Percentiles rank a stretch among this genome's conserved stretches.
These are phyloP conservation scores for Alternaria hordeiaustralica DNA, from an alignment of 2,329 filamentous ascomycete species.

Conservation along the genomic window DNA sequence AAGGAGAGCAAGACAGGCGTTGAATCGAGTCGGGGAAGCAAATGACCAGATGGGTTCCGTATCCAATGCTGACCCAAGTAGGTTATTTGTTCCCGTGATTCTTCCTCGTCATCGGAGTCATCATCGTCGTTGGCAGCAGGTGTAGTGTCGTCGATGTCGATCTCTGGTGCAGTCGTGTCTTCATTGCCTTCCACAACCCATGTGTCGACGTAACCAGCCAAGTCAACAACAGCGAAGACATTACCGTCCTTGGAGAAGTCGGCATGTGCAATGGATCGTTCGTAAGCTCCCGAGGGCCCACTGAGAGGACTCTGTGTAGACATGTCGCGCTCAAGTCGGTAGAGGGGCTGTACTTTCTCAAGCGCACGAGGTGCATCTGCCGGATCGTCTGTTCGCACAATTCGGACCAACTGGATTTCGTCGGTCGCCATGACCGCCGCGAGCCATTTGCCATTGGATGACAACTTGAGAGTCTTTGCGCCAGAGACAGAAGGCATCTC, in stretches of 20 bases:
- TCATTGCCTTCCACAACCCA: conserved; percentile 74
- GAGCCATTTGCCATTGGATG: conserved; percentile 74
- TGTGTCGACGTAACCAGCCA: conserved; percentile 85
- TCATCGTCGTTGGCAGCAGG: conserved; percentile 35
- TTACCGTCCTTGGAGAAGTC: conserved; percentile 82
- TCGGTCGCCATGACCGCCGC: conserved; percentile 59
- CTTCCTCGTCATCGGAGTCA: conserved; percentile 55
- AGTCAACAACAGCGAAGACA: conserved; percentile 78
- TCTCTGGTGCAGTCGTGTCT: conserved; percentile 54
- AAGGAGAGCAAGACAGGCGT: conserved; percentile 56
- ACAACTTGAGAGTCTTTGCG: conserved; percentile 72
- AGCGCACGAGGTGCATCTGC: conserved; percentile 49
- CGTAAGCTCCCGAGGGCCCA: conserved; percentile 76
- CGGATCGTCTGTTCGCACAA: conserved; percentile 51
- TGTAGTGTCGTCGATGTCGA: conserved; percentile 46
- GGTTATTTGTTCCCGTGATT: conserved; percentile 54
- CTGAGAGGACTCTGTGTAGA: conserved; percentile 53
- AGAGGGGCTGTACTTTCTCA: conserved; percentile 47
- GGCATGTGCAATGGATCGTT: conserved; percentile 74
- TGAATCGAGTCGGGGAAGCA: conserved; percentile 55
- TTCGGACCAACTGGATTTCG: conserved; percentile 56
- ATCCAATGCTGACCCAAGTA: conserved; percentile 73
- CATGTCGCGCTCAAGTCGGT: conserved; percentile 44
- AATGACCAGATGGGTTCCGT: conserved; percentile 70
- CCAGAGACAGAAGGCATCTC: conserved; percentile 69